These are phyloP conservation scores for Colletotrichum eleusines DNA, from an alignment of 2,329 filamentous ascomycete species.

Conservation along the genomic window DNA sequence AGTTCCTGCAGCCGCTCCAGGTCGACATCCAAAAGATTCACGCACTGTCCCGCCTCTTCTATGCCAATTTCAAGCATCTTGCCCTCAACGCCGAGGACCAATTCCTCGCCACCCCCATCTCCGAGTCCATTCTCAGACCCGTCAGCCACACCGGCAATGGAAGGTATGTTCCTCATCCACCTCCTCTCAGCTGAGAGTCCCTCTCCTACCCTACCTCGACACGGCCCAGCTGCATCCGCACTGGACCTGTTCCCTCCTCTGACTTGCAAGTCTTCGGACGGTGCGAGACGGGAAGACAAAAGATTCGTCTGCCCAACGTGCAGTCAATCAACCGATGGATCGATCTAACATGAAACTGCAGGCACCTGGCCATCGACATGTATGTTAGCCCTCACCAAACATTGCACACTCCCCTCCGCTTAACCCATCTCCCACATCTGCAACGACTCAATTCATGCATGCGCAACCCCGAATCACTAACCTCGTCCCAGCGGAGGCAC, in stretches of 20 bases:
- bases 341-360: constrained; percentile 47
- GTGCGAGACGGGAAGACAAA: background rate
- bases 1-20: constrained; percentile 64
- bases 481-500: constrained; percentile 69
- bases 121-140: constrained; percentile 68
- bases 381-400: constrained; percentile 53
- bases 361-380: constrained; percentile 75
- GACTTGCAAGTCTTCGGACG: background rate
- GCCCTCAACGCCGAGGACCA: constrained; percentile 66
- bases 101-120: constrained; percentile 72
- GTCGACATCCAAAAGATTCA: constrained; percentile 61
- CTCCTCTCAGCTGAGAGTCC: background rate
- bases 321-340: background rate
- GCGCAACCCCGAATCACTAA: constrained; percentile 12
- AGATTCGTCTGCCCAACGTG: background rate
- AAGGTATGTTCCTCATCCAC: constrained; percentile 57
- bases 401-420: background rate
- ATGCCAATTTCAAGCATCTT: constrained; percentile 60
- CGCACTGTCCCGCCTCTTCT: constrained; percentile 61
- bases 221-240: background rate
- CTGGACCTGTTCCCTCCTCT: background rate
- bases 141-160: constrained; percentile 56
- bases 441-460: background rate
- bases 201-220: background rate
- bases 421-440: background rate